Conservation (phyloP, 306 rosid genomes). For the Ceratonia siliqua region DNA sequence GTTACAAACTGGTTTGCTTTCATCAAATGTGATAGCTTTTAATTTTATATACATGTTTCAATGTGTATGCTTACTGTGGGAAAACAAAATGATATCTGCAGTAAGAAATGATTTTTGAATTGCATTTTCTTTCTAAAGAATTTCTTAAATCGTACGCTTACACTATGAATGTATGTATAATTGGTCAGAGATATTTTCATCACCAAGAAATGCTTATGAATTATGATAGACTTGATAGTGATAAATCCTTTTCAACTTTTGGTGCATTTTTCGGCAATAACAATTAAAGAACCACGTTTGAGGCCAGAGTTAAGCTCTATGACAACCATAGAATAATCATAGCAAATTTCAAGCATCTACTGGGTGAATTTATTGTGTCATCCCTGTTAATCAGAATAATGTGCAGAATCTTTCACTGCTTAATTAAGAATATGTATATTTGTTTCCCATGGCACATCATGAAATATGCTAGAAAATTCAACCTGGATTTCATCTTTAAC, state of each 20-base stretch:
- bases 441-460: not conserved
- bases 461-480: constrained; percentile 9
- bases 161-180: not conserved
- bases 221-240: not conserved
- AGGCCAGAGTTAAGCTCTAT: not conserved
- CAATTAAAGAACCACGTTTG: not conserved
- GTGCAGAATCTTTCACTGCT: not conserved
- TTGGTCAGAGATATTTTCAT: not conserved
- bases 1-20: too few species aligned
- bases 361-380: not conserved
- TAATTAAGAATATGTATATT: not conserved
- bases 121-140: not conserved
- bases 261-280: not conserved
- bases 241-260: not conserved
- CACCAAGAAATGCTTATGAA: not conserved
- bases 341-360: not conserved
- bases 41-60: too few species aligned
- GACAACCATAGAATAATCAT: not conserved
- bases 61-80: not conserved
- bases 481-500: constrained; percentile 6
- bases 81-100: not conserved
- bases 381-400: not conserved
- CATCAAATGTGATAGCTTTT: not conserved
- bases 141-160: not conserved
- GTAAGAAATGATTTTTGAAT: not conserved